Evolutionary conservation across 768 basidiomycete species (phyloP).

Genomic region (Boletellus ananas): DNA sequence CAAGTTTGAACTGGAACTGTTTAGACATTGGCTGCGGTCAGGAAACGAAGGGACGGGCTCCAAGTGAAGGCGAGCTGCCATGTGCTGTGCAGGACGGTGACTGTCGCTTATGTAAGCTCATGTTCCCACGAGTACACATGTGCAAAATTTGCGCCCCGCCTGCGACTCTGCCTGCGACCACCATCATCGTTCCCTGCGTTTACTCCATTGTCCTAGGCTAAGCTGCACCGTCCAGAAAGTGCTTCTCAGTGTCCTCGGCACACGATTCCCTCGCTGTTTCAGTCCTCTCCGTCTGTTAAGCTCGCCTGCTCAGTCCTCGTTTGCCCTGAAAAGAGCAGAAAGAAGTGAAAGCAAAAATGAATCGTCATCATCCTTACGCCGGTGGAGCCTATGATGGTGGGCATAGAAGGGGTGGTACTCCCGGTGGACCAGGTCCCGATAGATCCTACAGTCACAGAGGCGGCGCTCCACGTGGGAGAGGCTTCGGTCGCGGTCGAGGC

Average conservation of each 20-base stretch:
- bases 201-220: conserved; percentile 20
- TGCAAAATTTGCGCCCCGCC: conserved; percentile 32
- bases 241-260: conserved; percentile 18
- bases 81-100: conserved; percentile 10
- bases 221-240: conserved; percentile 24
- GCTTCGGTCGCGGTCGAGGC: conserved; percentile 53
- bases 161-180: conserved; percentile 30
- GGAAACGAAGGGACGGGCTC: conserved; percentile 17
- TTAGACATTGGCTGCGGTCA: conserved; percentile 67
- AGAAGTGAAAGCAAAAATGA: conserved; percentile 48
- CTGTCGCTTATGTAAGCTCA: conserved; percentile 22
- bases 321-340: conserved; percentile 27
- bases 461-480: conserved; percentile 46
- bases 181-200: conserved; percentile 35
- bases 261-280: conserved; percentile 18
- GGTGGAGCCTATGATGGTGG: conserved; percentile 55
- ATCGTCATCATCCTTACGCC: conserved; percentile 87
- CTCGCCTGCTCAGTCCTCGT: conserved; percentile 24
- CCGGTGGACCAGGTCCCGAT: conserved; percentile 67
- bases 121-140: conserved; percentile 26
- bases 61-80: background rate
- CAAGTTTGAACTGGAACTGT: conserved; percentile 94
- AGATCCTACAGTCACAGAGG: conserved; percentile 66
- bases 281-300: conserved; percentile 23
- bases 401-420: conserved; percentile 61